phyloP scores from a whole-genome alignment of 2,329 filamentous ascomycete species.

The Exophiala xenobiotica region DNA sequence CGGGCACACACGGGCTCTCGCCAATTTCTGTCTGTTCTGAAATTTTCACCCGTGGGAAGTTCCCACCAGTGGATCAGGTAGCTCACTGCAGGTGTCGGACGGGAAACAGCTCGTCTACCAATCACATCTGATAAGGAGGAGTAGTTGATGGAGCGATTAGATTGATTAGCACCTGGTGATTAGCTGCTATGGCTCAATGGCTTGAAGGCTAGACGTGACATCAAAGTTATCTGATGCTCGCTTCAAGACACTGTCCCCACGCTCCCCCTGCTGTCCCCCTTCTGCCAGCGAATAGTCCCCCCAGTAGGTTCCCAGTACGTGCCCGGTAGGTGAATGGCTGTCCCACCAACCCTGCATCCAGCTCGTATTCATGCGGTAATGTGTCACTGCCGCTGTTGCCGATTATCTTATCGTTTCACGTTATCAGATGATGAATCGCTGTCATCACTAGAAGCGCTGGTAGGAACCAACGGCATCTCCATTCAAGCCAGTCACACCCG shows the following conservation, averaged over 20 bases:
- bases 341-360: neutral
- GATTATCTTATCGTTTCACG: slow-evolving; percentile 5
- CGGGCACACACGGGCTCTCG: too few species aligned
- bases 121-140: neutral
- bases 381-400: neutral
- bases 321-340: neutral
- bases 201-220: neutral
- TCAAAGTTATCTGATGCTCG: slow-evolving; percentile 7
- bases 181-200: too few species aligned
- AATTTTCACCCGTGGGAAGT: too few species aligned
- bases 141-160: neutral
- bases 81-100: neutral
- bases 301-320: neutral
- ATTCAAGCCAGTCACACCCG: neutral
- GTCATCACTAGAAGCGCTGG: too few species aligned
- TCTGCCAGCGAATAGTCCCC: neutral
- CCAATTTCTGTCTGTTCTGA: too few species aligned
- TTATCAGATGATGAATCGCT: slow-evolving; percentile 6
- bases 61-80: neutral
- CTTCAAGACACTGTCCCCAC: neutral
- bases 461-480: too few species aligned
- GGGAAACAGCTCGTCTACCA: neutral
- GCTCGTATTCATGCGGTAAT: neutral
- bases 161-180: slow-evolving; percentile 1
- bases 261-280: neutral